Base-by-base conservation (phyloP, 1,284 basidiomycete species). In the Phellopilus nigrolimitatus region DNA sequence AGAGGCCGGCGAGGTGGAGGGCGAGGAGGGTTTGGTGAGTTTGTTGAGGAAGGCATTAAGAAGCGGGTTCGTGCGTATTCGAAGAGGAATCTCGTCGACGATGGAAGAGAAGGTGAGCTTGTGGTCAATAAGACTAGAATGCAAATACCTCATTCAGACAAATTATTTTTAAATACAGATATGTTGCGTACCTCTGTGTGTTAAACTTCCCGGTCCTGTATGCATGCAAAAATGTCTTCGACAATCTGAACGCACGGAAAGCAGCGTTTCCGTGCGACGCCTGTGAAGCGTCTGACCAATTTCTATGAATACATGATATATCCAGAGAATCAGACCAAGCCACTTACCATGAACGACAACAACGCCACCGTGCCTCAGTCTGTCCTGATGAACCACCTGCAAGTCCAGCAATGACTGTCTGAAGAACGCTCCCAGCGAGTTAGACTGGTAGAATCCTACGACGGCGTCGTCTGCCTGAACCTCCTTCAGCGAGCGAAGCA, bases 361-460 rank as follows among this genome's bases (percentile, higher is more conserved):
- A 49, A 97, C 75, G n/a, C 92, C 91, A 28, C 91, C 86, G 67
- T 94, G 83, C 68, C 91, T 74, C 64, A 86, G 73, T 62, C 78
- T 82, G 49, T 84, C 87, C 68, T 88, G 88, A 64, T 86, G 87
- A 60, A 89, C 80, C 33, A 86, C 83, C 66, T 97, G 88, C 12
- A 91, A 88, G 56, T 97, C 92, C 46, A 98, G 77, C 42, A 97
- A 71, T n/a, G 82, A 81, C 64, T 93, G 89, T 62, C 85, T 89
- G 70, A 91, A 87, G 69, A 95, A 97, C n/a, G 92, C 92, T 34
- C 93, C 92, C 47, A 92, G 77, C 15, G 85, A 82, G 41, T 87
- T 91, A 41, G 88, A 88, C 67, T 97, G 92, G 75, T 99, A 99
- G 69, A 97, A 93, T 39, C 97, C 97, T 52, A 99, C 91, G 43